phyloP scores from a whole-genome alignment of 768 basidiomycete species.

The Pulveroboletus sp. region DNA sequence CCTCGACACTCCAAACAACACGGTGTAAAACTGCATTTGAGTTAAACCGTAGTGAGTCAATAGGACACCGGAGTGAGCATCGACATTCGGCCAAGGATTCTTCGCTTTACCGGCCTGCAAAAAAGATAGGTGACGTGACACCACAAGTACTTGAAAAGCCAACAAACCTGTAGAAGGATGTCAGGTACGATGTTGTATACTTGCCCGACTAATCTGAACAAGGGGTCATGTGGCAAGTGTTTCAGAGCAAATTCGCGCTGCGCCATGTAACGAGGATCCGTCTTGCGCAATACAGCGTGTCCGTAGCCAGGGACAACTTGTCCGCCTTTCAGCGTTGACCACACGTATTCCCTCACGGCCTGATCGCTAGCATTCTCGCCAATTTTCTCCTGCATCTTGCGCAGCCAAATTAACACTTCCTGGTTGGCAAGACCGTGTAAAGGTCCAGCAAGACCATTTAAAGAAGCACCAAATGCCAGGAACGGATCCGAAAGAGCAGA shows the following conservation, averaged over 20 bases:
- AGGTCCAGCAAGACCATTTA: slow-evolving; percentile 96
- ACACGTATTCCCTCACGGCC: slow-evolving; percentile 89
- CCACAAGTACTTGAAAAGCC: slow-evolving; percentile 2
- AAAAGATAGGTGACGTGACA: background rate
- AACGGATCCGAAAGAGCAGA: slow-evolving; percentile 97
- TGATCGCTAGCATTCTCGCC: slow-evolving; percentile 85
- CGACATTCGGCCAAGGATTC: slow-evolving; percentile 97
- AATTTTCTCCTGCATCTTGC: slow-evolving; percentile 88
- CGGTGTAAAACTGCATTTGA: slow-evolving; percentile 96
- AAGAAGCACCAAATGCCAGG: slow-evolving; percentile 88
- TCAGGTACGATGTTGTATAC: slow-evolving; percentile 86
- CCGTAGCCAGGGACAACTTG: slow-evolving; percentile 95
- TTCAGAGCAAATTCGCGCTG: slow-evolving; percentile 88
- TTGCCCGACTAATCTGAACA: slow-evolving; percentile 94
- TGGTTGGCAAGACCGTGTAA: slow-evolving; percentile 97
- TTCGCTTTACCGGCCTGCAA: slow-evolving; percentile 83
- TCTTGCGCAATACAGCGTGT: slow-evolving; percentile 84
- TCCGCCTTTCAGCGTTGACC: slow-evolving; percentile 90
- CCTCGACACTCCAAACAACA: slow-evolving; percentile 95
- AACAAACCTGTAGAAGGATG: slow-evolving; percentile 75
- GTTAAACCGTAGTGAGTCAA: slow-evolving; percentile 82
- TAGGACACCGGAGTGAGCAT: slow-evolving; percentile 92
- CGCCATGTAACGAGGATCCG: slow-evolving; percentile 89
- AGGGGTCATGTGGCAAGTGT: slow-evolving; percentile 80
- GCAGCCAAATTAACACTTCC: slow-evolving; percentile 92